Base-by-base conservation (phyloP, 176 grass and related monocot species). In the Phragmites australis region DNA sequence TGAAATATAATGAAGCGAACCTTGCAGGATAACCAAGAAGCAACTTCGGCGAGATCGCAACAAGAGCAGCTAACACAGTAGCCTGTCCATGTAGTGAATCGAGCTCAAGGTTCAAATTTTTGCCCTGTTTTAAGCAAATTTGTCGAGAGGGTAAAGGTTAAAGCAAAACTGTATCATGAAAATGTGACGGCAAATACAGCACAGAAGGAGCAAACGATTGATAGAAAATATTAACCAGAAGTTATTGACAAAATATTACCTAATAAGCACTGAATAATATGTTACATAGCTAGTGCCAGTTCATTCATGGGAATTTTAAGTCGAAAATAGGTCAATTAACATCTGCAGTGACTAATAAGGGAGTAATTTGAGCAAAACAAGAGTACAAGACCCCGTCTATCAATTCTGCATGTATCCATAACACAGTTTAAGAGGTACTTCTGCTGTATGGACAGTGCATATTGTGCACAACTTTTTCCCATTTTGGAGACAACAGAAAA, bases 1-100 rank as follows among this genome's bases (percentile, higher is more conserved):
- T 2, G 13, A 84, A 85, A 40, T 75, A 78, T 46, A 77, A 61
- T 62, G 52, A 88, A 53, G 63, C 65, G 44, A 83, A 97, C 94
- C 94, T 98, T 76, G 92, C 83, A 88, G 96, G 95, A 88, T 98
- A 94, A 75, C 95, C 92, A 86, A 98, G 92, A 84, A 93, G 85
- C 72, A 98, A 78, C 55, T 98, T 94, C 47, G 92, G 95, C 16
- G 95, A 98, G 77, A 94, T 91, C 9, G 90, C 88, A 75, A 94
- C 92, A 62, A 98, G 88, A 86, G 95, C 84, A 65, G 90, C 95
- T 84, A 98, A 80, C 73, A 98, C 83, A 81, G 90, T 81, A 62
- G 95, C 90, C 77, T 94, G 95, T 70, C 95, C 95, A 62, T 98
- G 95, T 51, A 98, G 75, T 11, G 84, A 89, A 45, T 90, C 86